Evolutionary conservation across 2,329 filamentous ascomycete species (phyloP), one percentile per base, ranked within the genome.

Genomic region (Aspergillus sp.): DNA sequence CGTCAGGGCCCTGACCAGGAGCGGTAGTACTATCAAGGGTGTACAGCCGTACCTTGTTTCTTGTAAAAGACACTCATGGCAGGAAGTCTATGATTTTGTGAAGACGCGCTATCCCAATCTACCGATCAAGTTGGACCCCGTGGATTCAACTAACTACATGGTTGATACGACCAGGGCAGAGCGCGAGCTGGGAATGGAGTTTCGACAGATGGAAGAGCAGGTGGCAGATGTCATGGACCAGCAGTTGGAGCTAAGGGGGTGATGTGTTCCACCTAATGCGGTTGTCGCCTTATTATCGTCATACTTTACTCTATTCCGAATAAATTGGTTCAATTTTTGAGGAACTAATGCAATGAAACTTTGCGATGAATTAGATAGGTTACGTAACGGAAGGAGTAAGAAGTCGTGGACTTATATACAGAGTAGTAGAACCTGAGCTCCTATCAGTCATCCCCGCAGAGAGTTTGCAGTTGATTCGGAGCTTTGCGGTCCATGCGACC

Each of bases 171-270:
- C 17, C 2, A 42, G 44, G 48, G 59, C 58, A 8, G 54, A 59
- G 30, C 33, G 50, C n/a, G 52, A 54, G 10, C 24, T 60, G 49
- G 52, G 54, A 1, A 45, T 60, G 14, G 19, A 35, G 20, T 60
- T 54, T 45, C 38, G 43, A 17, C 40, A 43, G 0, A n/a, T 52
- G 47, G 51, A 57, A 19, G 30, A 30, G 13, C 55, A 59, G 40
- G 45, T 57, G 47, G 32, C 35, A 4, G 58, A 57, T 45, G 52
- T 61, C 20, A 2, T 60, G 14, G 24, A 54, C 13, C 59, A 61
- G 47, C 59, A 61, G 52, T 40, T 60, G 43, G 44, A 32, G 16
- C 36, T 57, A 13, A 48, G 26, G 35, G 7, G 30, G 13, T 13
- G 30, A 33, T 33, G 30, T n/a, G n/a, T n/a, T n/a, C n/a, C n/a